A percentile compares a stretch with the other conserved stretches of the same genome.
Conservation (phyloP, 345 rosid species). For the Bretschneidera sinensis region DNA sequence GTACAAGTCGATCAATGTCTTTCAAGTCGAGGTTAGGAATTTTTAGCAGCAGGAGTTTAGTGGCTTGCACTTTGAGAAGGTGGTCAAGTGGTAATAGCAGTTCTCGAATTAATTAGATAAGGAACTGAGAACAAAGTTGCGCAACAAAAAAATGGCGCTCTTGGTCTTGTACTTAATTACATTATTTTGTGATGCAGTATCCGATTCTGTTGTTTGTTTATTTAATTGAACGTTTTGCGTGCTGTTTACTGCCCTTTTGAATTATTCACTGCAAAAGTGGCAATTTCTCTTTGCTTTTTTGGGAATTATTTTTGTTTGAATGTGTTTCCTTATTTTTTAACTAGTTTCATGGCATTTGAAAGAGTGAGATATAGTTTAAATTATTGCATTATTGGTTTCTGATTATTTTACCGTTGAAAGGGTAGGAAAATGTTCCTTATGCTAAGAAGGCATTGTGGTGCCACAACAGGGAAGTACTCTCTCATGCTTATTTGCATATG, state of each 20-base stretch:
- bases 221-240: slow-evolving; percentile 21
- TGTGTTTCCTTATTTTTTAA: slow-evolving; percentile 7
- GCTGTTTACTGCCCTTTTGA: slow-evolving; percentile 28
- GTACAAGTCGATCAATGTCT: slow-evolving; percentile 46
- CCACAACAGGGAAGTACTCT: neutral
- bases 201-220: slow-evolving; percentile 24
- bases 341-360: neutral
- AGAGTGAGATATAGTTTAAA: neutral
- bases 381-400: neutral
- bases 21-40: slow-evolving; percentile 65
- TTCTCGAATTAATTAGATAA: slow-evolving; percentile 29
- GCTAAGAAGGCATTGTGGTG: neutral
- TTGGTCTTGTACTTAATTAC: slow-evolving; percentile 14
- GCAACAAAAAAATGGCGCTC: slow-evolving; percentile 4
- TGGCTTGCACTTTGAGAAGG: slow-evolving; percentile 74
- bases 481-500: neutral
- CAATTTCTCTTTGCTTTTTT: neutral
- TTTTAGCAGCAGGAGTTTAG: slow-evolving; percentile 61
- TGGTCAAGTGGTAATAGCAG: slow-evolving; percentile 46
- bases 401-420: neutral
- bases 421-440: neutral
- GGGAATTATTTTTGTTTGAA: neutral
- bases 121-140: slow-evolving; percentile 8
- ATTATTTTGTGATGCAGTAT: slow-evolving; percentile 24
- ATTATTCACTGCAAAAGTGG: slow-evolving; percentile 18